Evolutionary conservation across 75 land plant species (phyloP).

Genomic region (Larix kaempferi): DNA sequence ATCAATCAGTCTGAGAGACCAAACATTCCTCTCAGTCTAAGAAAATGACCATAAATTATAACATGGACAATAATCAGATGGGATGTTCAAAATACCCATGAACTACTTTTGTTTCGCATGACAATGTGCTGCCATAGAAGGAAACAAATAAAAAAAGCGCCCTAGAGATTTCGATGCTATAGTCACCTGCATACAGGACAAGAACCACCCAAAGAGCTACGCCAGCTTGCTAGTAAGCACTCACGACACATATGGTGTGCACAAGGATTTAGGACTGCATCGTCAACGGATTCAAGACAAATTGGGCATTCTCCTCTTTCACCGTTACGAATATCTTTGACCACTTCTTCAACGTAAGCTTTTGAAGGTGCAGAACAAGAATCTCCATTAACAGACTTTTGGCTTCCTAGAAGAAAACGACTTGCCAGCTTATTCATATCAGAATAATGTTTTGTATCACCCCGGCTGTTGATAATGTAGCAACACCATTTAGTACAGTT

Average conservation of each 20-base stretch:
- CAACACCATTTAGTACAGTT: background rate
- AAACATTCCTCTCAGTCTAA: too few species aligned
- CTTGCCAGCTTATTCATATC: conserved; percentile 68
- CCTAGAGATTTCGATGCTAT: background rate
- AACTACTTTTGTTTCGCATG: too few species aligned
- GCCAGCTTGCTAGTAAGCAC: conserved; percentile 86
- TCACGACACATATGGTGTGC: conserved; percentile 97
- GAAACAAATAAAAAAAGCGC: too few species aligned
- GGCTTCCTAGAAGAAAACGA: conserved; percentile 42
- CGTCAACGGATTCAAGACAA: conserved; percentile 81
- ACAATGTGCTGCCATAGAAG: too few species aligned
- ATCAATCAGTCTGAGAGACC: too few species aligned
- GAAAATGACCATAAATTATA: too few species aligned
- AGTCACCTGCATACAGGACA: conserved; percentile 93
- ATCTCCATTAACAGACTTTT: conserved; percentile 3
- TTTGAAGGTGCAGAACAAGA: conserved; percentile 25
- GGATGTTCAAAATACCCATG: too few species aligned
- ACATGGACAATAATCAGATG: too few species aligned
- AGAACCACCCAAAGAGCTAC: conserved; percentile 55
- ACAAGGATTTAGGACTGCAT: conserved; percentile 86
- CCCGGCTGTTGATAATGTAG: conserved; percentile 44
- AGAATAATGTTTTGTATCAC: conserved; percentile 62
- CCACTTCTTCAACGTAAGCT: conserved; percentile 79
- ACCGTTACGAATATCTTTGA: conserved; percentile 60
- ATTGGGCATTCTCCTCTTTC: conserved; percentile 84